These are phyloP conservation scores for Daldinia eschscholtzii DNA, from an alignment of 2,329 filamentous ascomycete genomes.

Conservation along the genomic window DNA sequence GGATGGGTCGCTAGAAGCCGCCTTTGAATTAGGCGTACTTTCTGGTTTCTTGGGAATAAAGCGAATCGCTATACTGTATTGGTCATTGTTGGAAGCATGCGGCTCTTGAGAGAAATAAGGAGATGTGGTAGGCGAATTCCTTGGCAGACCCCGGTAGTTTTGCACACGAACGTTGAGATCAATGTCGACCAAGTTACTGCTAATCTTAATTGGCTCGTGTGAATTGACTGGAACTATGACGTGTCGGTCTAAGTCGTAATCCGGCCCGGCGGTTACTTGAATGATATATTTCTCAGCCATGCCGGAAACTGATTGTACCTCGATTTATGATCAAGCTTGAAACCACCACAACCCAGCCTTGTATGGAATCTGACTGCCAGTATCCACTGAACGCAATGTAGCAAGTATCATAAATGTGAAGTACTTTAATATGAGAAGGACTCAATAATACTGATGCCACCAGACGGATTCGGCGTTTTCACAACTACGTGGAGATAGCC, in stretches of 20 bases:
- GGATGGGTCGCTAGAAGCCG: slow-evolving; percentile 35
- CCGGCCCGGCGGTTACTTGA: slow-evolving; percentile 82
- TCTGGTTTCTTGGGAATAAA: slow-evolving; percentile 75
- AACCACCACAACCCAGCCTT: not conserved
- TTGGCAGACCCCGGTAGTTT: slow-evolving; percentile 77
- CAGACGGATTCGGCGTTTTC: not conserved
- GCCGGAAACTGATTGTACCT: not conserved
- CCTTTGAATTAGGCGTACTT: slow-evolving; percentile 32
- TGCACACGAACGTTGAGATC: slow-evolving; percentile 81
- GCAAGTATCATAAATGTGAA: not conserved
- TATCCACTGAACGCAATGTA: not conserved
- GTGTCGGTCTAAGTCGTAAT: slow-evolving; percentile 81
- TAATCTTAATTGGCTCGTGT: slow-evolving; percentile 71
- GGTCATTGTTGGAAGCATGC: slow-evolving; percentile 76
- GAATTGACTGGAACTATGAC: slow-evolving; percentile 81
- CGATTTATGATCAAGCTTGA: too few relatives aligned
- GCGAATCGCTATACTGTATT: slow-evolving; percentile 85
- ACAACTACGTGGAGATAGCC: not conserved
- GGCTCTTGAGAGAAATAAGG: slow-evolving; percentile 80
- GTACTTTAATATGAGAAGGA: not conserved
- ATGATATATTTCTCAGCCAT: slow-evolving; percentile 83
- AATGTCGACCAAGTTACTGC: slow-evolving; percentile 72
- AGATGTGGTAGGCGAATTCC: slow-evolving; percentile 74
- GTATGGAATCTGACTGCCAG: not conserved
- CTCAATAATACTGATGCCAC: not conserved